phyloP scores from a whole-genome alignment of 371 early-diverging fungal species.

The Syncephalastrum sp. region DNA sequence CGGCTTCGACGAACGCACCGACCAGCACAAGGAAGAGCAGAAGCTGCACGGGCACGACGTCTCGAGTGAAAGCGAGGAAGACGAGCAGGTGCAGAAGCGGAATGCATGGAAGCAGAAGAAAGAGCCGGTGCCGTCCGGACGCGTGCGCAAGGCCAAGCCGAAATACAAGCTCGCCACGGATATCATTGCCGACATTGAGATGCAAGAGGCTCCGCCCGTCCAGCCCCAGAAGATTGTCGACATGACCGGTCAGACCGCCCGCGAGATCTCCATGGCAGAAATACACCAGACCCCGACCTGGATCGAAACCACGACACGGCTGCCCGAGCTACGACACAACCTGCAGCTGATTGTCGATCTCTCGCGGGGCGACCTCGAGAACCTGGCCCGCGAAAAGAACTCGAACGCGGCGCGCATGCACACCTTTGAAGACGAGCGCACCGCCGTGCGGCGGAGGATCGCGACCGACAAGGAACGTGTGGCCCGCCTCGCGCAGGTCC shows the following conservation, averaged over 20 bases:
- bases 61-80: constrained; percentile 23
- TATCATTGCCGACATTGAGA: constrained; percentile 39
- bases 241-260: constrained; percentile 73
- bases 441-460: constrained; percentile 37
- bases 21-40: constrained; percentile 51
- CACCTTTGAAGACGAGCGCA: constrained; percentile 38
- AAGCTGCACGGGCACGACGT: constrained; percentile 23
- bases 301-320: constrained; percentile 49
- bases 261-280: constrained; percentile 57
- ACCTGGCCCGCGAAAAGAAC: constrained; percentile 58
- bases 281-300: constrained; percentile 41
- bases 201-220: constrained; percentile 21
- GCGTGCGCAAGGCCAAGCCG: constrained; percentile 37
- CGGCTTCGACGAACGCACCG: constrained; percentile 72
- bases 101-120: constrained; percentile 52
- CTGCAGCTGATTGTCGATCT: constrained; percentile 70
- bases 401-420: constrained; percentile 40
- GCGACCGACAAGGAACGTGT: constrained; percentile 23
- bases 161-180: constrained; percentile 78
- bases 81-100: constrained; percentile 27
- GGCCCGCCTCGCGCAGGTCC: constrained; percentile 39
- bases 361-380: constrained; percentile 67
- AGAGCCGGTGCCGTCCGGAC: not conserved
- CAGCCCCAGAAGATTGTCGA: constrained; percentile 74
- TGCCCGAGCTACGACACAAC: constrained; percentile 83